A percentile compares a stretch with the other conserved stretches of the same genome.
phyloP scores from a whole-genome alignment of 2,329 filamentous ascomycete genomes.

The Furcasterigmium sp. region DNA sequence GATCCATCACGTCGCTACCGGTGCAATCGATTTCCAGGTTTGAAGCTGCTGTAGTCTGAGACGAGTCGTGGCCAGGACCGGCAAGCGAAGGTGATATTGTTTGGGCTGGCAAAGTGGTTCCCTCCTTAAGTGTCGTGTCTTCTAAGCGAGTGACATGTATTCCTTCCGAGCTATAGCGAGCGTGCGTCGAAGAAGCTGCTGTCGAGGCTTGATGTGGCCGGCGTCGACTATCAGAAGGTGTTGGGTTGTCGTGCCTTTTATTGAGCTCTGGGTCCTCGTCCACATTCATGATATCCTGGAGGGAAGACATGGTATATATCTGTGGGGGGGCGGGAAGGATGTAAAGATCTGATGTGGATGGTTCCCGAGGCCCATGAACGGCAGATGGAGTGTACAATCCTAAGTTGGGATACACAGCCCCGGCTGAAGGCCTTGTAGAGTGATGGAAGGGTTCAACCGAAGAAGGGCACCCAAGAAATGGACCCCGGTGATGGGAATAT shows the following conservation, averaged over 20 bases:
- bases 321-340: slow-evolving; percentile 28
- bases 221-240: slow-evolving; percentile 11
- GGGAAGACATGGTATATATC: slow-evolving; percentile 44
- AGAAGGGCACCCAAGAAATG: slow-evolving; percentile 17
- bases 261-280: slow-evolving; percentile 40
- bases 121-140: neutral
- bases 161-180: neutral
- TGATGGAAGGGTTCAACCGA: slow-evolving; percentile 1
- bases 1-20: slow-evolving; percentile 46
- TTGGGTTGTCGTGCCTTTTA: slow-evolving; percentile 38
- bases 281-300: slow-evolving; percentile 53
- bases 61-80: slow-evolving; percentile 17
- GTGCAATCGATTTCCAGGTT: slow-evolving; percentile 37
- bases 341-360: slow-evolving; percentile 8
- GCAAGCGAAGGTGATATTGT: slow-evolving; percentile 18
- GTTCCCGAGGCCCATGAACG: neutral
- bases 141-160: neutral
- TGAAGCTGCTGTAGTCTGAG: slow-evolving; percentile 18
- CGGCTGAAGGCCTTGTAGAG: slow-evolving; percentile 9
- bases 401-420: slow-evolving; percentile 19
- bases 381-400: slow-evolving; percentile 4
- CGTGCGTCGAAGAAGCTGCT: neutral
- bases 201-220: neutral
- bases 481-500: neutral
- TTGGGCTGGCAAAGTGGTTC: slow-evolving; percentile 8